Conservation (phyloP, 2,329 filamentous ascomycete species). For the Clarireedia homoeocarpa region DNA sequence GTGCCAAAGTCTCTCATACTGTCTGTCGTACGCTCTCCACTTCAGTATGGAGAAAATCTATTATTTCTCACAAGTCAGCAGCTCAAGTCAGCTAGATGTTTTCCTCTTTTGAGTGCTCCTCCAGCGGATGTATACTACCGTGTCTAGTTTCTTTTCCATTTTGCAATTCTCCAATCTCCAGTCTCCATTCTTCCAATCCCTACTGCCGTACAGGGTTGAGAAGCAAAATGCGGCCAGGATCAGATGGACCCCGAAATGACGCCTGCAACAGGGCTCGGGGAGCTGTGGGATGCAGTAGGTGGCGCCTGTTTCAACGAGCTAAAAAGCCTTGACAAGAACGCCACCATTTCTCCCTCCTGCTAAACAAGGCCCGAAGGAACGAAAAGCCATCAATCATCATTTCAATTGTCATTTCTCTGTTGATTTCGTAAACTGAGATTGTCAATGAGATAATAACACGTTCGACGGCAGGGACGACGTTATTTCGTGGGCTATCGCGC, state of each 20-base stretch:
- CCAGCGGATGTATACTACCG: constrained; percentile 3
- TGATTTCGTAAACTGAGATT: no score
- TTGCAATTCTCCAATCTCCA: not conserved
- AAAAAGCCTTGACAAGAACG: not conserved
- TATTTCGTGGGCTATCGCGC: no score
- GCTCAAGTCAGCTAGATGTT: no score
- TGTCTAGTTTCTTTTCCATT: not conserved
- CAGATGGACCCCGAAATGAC: not conserved
- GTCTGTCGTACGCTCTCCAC: no score
- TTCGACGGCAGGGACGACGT: no score
- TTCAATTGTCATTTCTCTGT: no score
- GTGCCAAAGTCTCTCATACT: no score
- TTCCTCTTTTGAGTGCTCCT: not conserved
- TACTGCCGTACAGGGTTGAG: not conserved
- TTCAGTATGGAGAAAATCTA: no score
- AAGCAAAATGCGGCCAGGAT: not conserved
- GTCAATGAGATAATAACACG: no score
- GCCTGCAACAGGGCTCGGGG: not conserved
- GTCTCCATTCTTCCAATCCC: not conserved
- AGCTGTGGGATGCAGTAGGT: not conserved
- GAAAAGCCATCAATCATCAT: constrained; percentile 1
- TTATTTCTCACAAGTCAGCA: no score
- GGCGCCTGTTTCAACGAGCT: not conserved
- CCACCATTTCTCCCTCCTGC: not conserved
- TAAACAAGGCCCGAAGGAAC: no score